Conservation (phyloP, 2,329 filamentous ascomycete genomes). For the Colletotrichum tropicicola region DNA sequence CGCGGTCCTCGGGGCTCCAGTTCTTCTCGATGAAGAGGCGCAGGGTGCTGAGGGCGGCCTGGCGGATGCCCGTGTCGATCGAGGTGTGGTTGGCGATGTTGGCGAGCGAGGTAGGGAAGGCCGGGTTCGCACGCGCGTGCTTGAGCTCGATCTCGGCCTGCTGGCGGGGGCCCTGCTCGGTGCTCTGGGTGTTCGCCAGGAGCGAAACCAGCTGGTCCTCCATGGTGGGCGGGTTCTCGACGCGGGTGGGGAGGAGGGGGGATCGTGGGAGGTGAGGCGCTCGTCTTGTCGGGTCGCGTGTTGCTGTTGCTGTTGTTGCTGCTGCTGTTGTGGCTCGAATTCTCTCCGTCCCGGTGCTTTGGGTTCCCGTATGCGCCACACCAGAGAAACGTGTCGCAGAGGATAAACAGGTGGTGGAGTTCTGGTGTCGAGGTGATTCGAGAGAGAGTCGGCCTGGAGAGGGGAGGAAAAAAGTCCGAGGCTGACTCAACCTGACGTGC, state of each 20-base stretch:
- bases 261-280: neutral
- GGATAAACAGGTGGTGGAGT: neutral
- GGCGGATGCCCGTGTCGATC: conserved; percentile 78
- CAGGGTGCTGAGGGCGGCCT: conserved; percentile 82
- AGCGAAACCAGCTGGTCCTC: conserved; percentile 92
- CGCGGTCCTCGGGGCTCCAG: conserved; percentile 84
- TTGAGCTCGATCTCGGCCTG: conserved; percentile 87
- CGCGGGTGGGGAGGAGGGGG: too few species aligned
- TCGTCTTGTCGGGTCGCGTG: too few species aligned
- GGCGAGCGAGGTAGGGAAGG: conserved; percentile 82
- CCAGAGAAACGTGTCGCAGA: neutral
- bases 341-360: too few species aligned
- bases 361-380: too few species aligned
- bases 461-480: neutral
- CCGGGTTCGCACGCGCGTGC: conserved; percentile 72
- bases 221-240: conserved; percentile 73
- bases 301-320: too few species aligned
- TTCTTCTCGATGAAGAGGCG: conserved; percentile 85
- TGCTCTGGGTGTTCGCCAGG: conserved; percentile 84
- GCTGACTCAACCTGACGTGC: conserved; percentile 10
- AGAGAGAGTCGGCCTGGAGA: neutral
- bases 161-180: conserved; percentile 80
- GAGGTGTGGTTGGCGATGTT: conserved; percentile 82
- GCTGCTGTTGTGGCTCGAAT: too few species aligned
- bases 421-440: neutral